Conservation (phyloP, 148 eudicot genomes). For the Cornus florida region DNA sequence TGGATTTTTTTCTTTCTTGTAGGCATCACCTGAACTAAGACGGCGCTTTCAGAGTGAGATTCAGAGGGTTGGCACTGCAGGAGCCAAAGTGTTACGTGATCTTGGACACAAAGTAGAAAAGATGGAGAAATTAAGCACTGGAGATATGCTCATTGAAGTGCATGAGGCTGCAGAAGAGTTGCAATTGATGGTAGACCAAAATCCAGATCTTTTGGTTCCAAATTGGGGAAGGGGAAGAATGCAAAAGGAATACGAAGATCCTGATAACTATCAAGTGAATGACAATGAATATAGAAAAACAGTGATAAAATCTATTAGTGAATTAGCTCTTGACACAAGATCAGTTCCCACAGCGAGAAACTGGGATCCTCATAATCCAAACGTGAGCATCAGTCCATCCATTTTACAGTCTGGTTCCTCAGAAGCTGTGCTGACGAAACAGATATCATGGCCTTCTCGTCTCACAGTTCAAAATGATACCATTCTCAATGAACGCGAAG, state of each 20-base stretch:
- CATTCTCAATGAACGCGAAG: slow-evolving; percentile 16
- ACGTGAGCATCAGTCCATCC: neutral
- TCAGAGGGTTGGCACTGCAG: slow-evolving; percentile 16
- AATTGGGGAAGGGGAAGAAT: slow-evolving; percentile 12
- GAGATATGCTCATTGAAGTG: slow-evolving; percentile 16
- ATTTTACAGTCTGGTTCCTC: neutral
- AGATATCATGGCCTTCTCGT: slow-evolving; percentile 24
- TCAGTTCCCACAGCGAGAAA: neutral
- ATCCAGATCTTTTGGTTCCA: slow-evolving; percentile 20
- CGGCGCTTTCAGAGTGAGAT: slow-evolving; percentile 6
- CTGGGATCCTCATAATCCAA: neutral
- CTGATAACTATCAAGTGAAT: slow-evolving; percentile 3
- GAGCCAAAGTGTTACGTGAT: slow-evolving; percentile 18
- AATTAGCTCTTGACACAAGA: neutral
- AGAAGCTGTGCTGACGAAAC: slow-evolving; percentile 4
- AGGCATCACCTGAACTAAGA: slow-evolving; percentile 16
- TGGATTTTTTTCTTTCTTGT: neutral
- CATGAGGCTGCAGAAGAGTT: slow-evolving; percentile 23
- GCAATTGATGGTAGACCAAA: slow-evolving; percentile 24
- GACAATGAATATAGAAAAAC: neutral
- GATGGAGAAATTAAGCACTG: slow-evolving; percentile 16
- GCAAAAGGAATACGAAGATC: slow-evolving; percentile 4
- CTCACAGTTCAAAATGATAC: slow-evolving; percentile 11
- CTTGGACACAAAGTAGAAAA: slow-evolving; percentile 13
- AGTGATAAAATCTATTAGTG: neutral